Evolutionary conservation across 441 rosid genomes (phyloP).

Genomic region (Adansonia madagascariensis): DNA sequence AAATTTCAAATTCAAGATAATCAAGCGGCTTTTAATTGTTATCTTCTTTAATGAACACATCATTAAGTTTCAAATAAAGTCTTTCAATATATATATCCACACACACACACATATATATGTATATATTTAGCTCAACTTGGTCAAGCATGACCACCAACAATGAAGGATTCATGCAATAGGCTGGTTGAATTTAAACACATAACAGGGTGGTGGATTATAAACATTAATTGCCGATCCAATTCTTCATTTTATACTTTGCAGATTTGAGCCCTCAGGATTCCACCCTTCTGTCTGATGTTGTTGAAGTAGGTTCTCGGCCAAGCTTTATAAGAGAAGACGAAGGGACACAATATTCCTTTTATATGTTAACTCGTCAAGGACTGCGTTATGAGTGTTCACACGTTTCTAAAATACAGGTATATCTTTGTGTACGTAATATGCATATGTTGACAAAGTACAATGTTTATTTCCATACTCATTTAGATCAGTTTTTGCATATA

Average conservation of each 20-base stretch:
- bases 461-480: background rate
- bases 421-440: background rate
- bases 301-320: constrained; percentile 75
- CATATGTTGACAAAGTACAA: background rate
- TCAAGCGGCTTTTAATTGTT: background rate
- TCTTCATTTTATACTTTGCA: constrained; percentile 33
- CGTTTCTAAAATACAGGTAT: constrained; percentile 72
- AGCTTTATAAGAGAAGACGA: constrained; percentile 68
- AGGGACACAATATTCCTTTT: constrained; percentile 57
- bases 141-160: background rate
- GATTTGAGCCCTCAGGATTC: constrained; percentile 98
- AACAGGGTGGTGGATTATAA: background rate
- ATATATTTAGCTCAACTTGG: background rate
- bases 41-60: background rate
- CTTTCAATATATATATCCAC: no score
- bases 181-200: background rate
- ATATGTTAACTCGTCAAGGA: constrained; percentile 74
- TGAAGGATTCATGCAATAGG: background rate
- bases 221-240: constrained; percentile 18
- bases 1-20: constrained; percentile 4
- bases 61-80: background rate
- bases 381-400: constrained; percentile 84
- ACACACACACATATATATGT: no score
- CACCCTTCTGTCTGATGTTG: constrained; percentile 73
- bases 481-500: background rate